Evolutionary conservation across 306 rosid genomes (phyloP).

Genomic region (Chamaecrista fasciculata): DNA sequence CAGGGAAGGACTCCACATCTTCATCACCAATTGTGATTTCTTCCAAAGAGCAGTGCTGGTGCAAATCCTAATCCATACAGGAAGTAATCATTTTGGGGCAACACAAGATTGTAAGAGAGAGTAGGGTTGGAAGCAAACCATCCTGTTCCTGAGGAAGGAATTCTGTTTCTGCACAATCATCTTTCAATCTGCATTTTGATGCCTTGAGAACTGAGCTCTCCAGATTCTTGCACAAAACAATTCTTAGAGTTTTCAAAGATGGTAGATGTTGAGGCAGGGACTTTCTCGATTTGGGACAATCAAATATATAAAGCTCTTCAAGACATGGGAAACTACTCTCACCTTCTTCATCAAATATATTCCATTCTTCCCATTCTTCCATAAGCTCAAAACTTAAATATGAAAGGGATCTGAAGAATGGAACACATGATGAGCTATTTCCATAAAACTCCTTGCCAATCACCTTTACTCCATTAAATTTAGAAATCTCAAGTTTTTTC

Average conservation of each 20-base stretch:
- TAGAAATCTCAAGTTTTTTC: neutral
- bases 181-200: conserved; percentile 5
- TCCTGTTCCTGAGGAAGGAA: neutral
- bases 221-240: neutral
- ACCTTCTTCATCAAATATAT: neutral
- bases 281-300: conserved; percentile 1
- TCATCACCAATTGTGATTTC: neutral
- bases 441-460: neutral
- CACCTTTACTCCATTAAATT: neutral
- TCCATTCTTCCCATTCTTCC: neutral
- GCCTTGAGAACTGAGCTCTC: neutral
- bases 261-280: conserved; percentile 10
- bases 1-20: neutral
- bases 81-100: neutral
- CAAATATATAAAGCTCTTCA: neutral
- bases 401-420: neutral
- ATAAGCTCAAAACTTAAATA: neutral
- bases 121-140: neutral
- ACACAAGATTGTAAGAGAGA: accelerated
- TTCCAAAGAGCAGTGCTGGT: neutral
- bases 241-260: neutral
- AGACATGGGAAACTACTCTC: conserved; percentile 17
- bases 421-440: neutral
- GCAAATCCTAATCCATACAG: neutral
- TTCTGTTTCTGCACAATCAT: neutral